A percentile compares a stretch with the other conserved stretches of the same genome.
Conservation (phyloP, 371 early-diverging fungal genomes). For the Actinomortierella ambigua region DNA sequence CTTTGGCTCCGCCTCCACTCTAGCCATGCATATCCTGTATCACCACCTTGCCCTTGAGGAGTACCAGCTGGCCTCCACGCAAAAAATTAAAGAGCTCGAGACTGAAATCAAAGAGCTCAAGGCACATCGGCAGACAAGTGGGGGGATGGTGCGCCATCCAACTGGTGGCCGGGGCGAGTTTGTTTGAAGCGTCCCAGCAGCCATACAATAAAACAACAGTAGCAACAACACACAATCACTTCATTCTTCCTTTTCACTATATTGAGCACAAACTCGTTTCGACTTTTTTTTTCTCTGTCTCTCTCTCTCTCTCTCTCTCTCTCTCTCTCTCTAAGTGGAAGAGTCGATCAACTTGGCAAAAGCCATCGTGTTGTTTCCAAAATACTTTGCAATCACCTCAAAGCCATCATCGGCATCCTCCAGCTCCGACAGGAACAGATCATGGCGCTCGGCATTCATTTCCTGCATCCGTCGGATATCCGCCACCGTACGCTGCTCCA, state of each 20-base stretch:
- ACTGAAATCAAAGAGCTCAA: slow-evolving; percentile 27
- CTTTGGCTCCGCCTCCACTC: slow-evolving; percentile 25
- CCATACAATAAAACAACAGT: no score
- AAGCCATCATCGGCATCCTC: slow-evolving; percentile 84
- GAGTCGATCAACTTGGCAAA: slow-evolving; percentile 75
- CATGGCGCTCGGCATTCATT: slow-evolving; percentile 75
- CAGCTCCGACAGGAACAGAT: slow-evolving; percentile 80
- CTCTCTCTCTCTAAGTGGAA: neutral
- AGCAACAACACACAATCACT: no score
- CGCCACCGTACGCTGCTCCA: slow-evolving; percentile 80
- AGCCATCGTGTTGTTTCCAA: slow-evolving; percentile 85
- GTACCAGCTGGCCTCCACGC: slow-evolving; percentile 24
- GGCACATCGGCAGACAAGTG: neutral
- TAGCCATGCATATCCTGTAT: slow-evolving; percentile 25
- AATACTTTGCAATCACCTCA: slow-evolving; percentile 86
- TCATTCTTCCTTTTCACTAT: no score
- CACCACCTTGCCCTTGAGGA: slow-evolving; percentile 34
- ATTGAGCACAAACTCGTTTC: no score
- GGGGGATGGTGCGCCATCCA: slow-evolving; percentile 14
- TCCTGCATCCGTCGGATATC: slow-evolving; percentile 82
- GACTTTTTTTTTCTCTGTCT: no score
- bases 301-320: no score
- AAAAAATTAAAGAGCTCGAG: slow-evolving; percentile 30
- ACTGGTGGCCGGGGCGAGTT: slow-evolving; percentile 44
- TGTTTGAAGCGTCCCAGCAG: no score